Evolutionary conservation across 176 grass and related monocot species (phyloP).

Genomic region (Metroxylon sagu): DNA sequence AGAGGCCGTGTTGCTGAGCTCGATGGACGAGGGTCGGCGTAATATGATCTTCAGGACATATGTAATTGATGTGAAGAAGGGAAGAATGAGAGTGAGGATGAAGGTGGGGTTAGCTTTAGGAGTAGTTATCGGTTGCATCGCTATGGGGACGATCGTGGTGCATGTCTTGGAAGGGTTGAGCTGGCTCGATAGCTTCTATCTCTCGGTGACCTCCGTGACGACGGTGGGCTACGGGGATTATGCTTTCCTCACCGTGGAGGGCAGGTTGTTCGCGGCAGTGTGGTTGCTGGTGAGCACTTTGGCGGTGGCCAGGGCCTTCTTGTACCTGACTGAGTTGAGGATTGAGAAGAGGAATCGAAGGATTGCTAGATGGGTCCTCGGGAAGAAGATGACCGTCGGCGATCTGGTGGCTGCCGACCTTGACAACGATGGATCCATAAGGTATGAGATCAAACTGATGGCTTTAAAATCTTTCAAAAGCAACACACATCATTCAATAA

Average conservation of each 20-base stretch:
- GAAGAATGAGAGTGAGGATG: constrained; percentile 53
- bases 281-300: constrained; percentile 62
- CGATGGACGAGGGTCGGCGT: constrained; percentile 32
- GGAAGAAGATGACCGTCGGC: constrained; percentile 52
- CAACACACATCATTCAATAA: too few relatives aligned
- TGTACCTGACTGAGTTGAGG: constrained; percentile 70
- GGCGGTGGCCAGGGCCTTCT: constrained; percentile 50
- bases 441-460: constrained; percentile 8
- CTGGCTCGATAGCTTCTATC: constrained; percentile 65
- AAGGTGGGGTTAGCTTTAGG: constrained; percentile 46
- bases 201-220: constrained; percentile 79
- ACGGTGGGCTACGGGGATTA: constrained; percentile 73
- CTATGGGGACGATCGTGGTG: constrained; percentile 46
- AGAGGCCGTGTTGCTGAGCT: constrained; percentile 48
- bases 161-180: constrained; percentile 46
- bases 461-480: too few relatives aligned
- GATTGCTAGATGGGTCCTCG: constrained; percentile 60
- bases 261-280: constrained; percentile 53
- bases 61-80: constrained; percentile 51
- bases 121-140: constrained; percentile 44
- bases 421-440: constrained; percentile 41
- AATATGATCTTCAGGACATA: constrained; percentile 66
- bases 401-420: constrained; percentile 42
- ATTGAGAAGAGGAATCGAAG: constrained; percentile 51
- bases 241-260: constrained; percentile 52